A percentile compares a stretch with the other conserved stretches of the same genome.
Evolutionary conservation across 129 eudicot genomes (phyloP).

Genomic region (Helianthus tuberosus): DNA sequence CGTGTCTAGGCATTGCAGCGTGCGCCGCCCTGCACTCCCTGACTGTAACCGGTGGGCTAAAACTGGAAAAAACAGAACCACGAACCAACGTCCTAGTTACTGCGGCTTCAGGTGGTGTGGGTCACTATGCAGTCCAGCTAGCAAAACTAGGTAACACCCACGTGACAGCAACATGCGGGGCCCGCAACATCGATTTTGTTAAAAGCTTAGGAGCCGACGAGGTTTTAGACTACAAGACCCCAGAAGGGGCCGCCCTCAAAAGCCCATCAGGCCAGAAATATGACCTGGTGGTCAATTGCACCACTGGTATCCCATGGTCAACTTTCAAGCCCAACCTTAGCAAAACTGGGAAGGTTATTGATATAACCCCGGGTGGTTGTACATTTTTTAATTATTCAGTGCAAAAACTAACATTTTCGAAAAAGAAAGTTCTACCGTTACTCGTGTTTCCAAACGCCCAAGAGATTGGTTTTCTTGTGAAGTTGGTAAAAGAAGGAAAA

Average conservation of each 20-base stretch:
- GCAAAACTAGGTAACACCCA: slow-evolving; percentile 76
- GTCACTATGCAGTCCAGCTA: slow-evolving; percentile 77
- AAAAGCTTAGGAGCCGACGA: slow-evolving; percentile 75
- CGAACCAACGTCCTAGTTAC: slow-evolving; percentile 59
- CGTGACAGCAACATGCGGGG: slow-evolving; percentile 74
- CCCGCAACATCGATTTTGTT: slow-evolving; percentile 67
- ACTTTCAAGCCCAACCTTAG: slow-evolving; percentile 58
- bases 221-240: slow-evolving; percentile 68
- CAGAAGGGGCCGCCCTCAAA: slow-evolving; percentile 69
- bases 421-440: slow-evolving; percentile 63
- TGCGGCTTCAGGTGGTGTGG: slow-evolving; percentile 84
- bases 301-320: slow-evolving; percentile 66
- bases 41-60: slow-evolving; percentile 46
- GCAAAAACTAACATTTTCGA: slow-evolving; percentile 63
- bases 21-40: slow-evolving; percentile 63
- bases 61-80: slow-evolving; percentile 55
- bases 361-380: slow-evolving; percentile 49
- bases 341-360: slow-evolving; percentile 59
- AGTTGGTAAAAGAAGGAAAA: slow-evolving; percentile 73
- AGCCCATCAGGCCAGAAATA: slow-evolving; percentile 76
- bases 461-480: slow-evolving; percentile 48
- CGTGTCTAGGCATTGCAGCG: slow-evolving; percentile 60
- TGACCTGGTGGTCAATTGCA: slow-evolving; percentile 57
- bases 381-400: slow-evolving; percentile 53
- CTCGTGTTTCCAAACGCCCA: slow-evolving; percentile 46